phyloP scores from a whole-genome alignment of 2,329 filamentous ascomycete species.

The Zymoseptoria crescenta region DNA sequence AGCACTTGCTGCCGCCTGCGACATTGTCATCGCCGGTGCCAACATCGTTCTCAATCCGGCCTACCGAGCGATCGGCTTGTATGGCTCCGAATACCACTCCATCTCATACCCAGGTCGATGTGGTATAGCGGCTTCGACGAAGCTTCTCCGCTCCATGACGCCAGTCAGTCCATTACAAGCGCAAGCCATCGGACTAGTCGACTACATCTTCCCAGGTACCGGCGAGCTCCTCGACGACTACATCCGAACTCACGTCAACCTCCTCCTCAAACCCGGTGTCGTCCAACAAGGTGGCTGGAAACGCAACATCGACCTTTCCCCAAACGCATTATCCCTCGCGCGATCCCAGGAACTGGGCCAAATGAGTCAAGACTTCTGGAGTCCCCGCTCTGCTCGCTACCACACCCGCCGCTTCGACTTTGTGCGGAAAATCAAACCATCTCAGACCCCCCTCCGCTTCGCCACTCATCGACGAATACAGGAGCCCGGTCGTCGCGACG shows the following conservation, averaged over 20 bases:
- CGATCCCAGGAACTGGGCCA: constrained; percentile 34
- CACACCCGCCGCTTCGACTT: constrained; percentile 35
- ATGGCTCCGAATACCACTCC: constrained; percentile 39
- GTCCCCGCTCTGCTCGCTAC: constrained; percentile 31
- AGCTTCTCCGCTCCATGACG: constrained; percentile 32
- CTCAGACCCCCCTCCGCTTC: constrained; percentile 35
- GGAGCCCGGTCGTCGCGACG: constrained; percentile 21
- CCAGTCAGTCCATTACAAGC: constrained; percentile 35
- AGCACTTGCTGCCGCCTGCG: constrained; percentile 33
- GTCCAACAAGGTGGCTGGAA: constrained; percentile 30
- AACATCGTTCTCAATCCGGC: constrained; percentile 38
- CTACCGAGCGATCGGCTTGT: constrained; percentile 30
- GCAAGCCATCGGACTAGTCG: constrained; percentile 33
- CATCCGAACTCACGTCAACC: constrained; percentile 31
- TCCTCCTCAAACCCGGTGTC: constrained; percentile 24
- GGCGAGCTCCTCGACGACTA: constrained; percentile 30
- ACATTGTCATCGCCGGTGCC: constrained; percentile 33
- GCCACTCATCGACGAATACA: constrained; percentile 30
- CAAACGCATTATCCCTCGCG: constrained; percentile 27
- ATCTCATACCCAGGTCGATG: constrained; percentile 35
- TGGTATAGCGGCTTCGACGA: constrained; percentile 26
- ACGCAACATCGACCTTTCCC: constrained; percentile 28
- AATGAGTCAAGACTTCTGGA: constrained; percentile 40
- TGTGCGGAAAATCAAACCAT: constrained; percentile 34
- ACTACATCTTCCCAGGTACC: constrained; percentile 32